Base-by-base conservation (phyloP, 2,329 filamentous ascomycete species). In the Ophiostoma triangulosporum region DNA sequence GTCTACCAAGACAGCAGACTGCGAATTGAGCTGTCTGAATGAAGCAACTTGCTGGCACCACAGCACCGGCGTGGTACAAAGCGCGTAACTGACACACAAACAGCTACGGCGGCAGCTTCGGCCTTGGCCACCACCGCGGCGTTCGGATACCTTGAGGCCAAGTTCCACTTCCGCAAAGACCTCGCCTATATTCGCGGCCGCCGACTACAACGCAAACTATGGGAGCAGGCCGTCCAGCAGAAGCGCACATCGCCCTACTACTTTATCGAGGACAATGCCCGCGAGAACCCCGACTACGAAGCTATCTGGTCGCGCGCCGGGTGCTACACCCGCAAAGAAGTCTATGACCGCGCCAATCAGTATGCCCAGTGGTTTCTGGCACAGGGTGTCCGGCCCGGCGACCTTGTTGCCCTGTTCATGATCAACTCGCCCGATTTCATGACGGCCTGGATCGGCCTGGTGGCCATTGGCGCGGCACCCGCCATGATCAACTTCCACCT, bases 401-500 rank as follows among this genome's bases (percentile, higher is more conserved):
- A 85, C 32, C 68, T 85, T 2, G 80, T 86, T 1, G 78, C 74
- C 3, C 71, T 87, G 56, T 85, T 83, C 64, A 76, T 86, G 65
- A 74, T 73, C 60, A 88, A 87, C 64, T 77, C 78, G 14, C 73
- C 80, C 0, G 81, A 87, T 53, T 86, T 86, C 59, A 61, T 84
- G 8, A 77, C 84, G 49, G 74, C 75, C 3, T 84, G 82, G 77
- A 62, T 86, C 38, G 83, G 77, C 0, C 67, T 83, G 3, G 77
- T 77, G 72, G 74, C 78, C 9, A 76, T 87, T 53, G 84, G 84
- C 3, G 79, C 79, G 14, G 81, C 80, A 0, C 84, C 84, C 0
- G 83, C 84, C 0, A 75, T 84, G 65, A 82, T 88, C 63, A 88
- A 88, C 63, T 79, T 83, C 63, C 82, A 87, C 61, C 68, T 88